These are phyloP conservation scores for Apiotrichum brassicae DNA, from an alignment of 1,284 basidiomycete genomes.

Conservation along the genomic window DNA sequence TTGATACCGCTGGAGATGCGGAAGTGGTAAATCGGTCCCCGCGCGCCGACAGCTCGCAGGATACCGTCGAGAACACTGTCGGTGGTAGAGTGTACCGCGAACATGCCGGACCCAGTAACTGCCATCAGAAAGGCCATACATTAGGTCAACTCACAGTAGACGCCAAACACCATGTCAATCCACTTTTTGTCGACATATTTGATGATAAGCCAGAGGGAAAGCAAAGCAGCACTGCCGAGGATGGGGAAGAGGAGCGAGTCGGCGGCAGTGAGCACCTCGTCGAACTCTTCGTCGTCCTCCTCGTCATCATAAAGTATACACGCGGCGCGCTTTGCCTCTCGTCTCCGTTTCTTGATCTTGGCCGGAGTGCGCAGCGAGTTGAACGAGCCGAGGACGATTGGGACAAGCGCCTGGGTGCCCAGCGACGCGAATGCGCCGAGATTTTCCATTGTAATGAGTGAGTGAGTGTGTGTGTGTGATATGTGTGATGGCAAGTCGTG, in stretches of 20 bases:
- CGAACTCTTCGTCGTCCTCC: slow-evolving; percentile 31
- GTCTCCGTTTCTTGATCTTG: slow-evolving; percentile 1
- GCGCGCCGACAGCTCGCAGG: slow-evolving; percentile 17
- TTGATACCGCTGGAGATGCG: slow-evolving; percentile 38
- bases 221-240: slow-evolving; percentile 38
- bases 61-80: slow-evolving; percentile 25
- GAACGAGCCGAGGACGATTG: slow-evolving; percentile 45
- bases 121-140: not conserved
- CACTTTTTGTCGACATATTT: slow-evolving; percentile 70
- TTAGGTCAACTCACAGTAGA: slow-evolving; percentile 56
- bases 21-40: slow-evolving; percentile 36
- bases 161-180: slow-evolving; percentile 55
- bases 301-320: slow-evolving; percentile 33
- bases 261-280: slow-evolving; percentile 39
- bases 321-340: not conserved
- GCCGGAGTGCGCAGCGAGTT: slow-evolving; percentile 35
- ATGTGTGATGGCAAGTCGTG: no score
- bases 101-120: slow-evolving; percentile 40
- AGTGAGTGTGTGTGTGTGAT: not conserved
- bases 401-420: slow-evolving; percentile 39
- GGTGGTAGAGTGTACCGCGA: slow-evolving; percentile 43
- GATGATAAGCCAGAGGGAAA: slow-evolving; percentile 35
- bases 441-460: not conserved
- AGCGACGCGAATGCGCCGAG: slow-evolving; percentile 25
- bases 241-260: slow-evolving; percentile 43